Conservation (phyloP, 805 yeast species). For the Cyberlindnera mycetangii region DNA sequence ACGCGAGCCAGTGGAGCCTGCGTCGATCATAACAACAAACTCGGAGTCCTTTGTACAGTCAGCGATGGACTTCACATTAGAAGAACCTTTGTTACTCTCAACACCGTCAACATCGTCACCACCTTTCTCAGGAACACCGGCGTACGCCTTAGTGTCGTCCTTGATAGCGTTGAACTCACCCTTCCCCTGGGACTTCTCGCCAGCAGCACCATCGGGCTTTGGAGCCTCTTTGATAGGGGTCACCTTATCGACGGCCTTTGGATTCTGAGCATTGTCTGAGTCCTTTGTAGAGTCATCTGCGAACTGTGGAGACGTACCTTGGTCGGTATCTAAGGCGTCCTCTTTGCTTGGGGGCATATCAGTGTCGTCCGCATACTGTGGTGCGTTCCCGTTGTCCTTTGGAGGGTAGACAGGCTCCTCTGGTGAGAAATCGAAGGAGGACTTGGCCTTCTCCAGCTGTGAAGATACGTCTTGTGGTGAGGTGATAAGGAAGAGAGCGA, state of each 20-base stretch:
- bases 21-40: conserved; percentile 92
- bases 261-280: conserved; percentile 15
- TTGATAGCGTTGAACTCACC: conserved; percentile 28
- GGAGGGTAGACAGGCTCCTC: conserved; percentile 13
- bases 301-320: conserved; percentile 23
- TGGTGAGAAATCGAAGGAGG: conserved; percentile 13
- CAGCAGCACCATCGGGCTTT: conserved; percentile 21
- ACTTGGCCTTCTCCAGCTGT: conserved; percentile 31
- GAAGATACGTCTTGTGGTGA: conserved; percentile 38
- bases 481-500: conserved; percentile 48
- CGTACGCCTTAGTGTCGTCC: conserved; percentile 27
- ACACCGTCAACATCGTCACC: conserved; percentile 12
- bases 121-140: conserved; percentile 30
- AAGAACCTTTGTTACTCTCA: conserved; percentile 12
- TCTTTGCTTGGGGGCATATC: conserved; percentile 14
- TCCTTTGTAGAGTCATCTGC: conserved; percentile 22
- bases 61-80: conserved; percentile 20
- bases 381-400: conserved; percentile 20
- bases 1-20: conserved; percentile 97
- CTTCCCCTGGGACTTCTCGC: conserved; percentile 13
- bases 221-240: conserved; percentile 30
- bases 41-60: conserved; percentile 46
- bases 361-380: conserved; percentile 30
- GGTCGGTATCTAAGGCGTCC: conserved; percentile 7
- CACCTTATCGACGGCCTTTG: conserved; percentile 27